These are phyloP conservation scores for Trichoderma koningii DNA, from an alignment of 2,329 filamentous ascomycete species.

Conservation along the genomic window DNA sequence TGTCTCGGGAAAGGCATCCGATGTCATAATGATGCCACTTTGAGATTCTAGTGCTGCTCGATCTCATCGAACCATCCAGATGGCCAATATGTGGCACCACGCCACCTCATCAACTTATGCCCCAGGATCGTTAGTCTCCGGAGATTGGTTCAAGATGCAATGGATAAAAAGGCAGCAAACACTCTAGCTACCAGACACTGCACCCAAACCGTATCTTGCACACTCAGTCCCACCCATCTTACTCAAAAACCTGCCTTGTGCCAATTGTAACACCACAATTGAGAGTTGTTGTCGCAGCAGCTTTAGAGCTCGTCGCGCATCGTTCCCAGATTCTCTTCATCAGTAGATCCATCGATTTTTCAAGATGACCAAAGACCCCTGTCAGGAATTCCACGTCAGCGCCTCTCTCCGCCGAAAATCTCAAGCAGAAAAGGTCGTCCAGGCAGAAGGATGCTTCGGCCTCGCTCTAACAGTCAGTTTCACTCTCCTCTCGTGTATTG, in stretches of 20 bases:
- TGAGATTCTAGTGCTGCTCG: background rate
- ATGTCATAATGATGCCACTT: slow-evolving; percentile 23
- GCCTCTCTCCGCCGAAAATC: slow-evolving; percentile 15
- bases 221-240: too few relatives aligned
- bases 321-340: too few relatives aligned
- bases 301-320: background rate
- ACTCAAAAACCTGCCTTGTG: too few relatives aligned
- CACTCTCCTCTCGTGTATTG: background rate
- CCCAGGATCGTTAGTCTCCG: background rate
- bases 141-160: too few relatives aligned
- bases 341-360: too few relatives aligned
- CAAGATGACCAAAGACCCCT: background rate
- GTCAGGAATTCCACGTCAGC: slow-evolving; percentile 5
- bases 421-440: slow-evolving; percentile 7
- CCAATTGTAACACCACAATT: too few relatives aligned
- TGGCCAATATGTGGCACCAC: background rate
- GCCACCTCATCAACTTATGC: background rate
- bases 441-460: slow-evolving; percentile 16
- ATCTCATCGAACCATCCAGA: slow-evolving; percentile 3
- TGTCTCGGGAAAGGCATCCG: background rate
- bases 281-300: background rate
- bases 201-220: too few relatives aligned
- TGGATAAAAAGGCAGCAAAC: too few relatives aligned
- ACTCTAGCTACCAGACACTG: too few relatives aligned
- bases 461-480: slow-evolving; percentile 19